phyloP scores from a whole-genome alignment of 768 basidiomycete genomes.

The Rickenella mellea region DNA sequence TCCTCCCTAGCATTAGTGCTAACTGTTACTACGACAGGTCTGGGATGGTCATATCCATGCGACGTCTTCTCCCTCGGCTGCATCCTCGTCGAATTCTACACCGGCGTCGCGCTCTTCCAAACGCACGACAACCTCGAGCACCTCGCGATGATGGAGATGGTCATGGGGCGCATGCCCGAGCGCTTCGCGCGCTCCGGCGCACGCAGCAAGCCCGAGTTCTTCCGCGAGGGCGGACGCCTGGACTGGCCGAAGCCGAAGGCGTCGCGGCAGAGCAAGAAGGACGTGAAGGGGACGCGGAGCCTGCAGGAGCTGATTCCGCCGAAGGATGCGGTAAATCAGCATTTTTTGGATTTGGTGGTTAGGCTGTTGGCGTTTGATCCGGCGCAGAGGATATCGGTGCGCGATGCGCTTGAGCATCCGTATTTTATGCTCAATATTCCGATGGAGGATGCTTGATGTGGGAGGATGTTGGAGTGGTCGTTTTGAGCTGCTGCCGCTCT shows the following conservation, averaged over 20 bases:
- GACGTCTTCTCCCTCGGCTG: slow-evolving; percentile 98
- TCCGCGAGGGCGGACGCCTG: slow-evolving; percentile 76
- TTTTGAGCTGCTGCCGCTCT: not conserved
- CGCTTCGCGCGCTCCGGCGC: slow-evolving; percentile 70
- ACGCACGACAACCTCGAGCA: slow-evolving; percentile 99
- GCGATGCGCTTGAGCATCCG: slow-evolving; percentile 79
- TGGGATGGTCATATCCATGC: slow-evolving; percentile 98
- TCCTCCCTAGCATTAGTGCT: slow-evolving; percentile 9
- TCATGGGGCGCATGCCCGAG: slow-evolving; percentile 96
- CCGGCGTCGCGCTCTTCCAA: slow-evolving; percentile 96
- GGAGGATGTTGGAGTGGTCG: not conserved
- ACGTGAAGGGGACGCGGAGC: slow-evolving; percentile 76
- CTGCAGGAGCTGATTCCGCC: slow-evolving; percentile 84
- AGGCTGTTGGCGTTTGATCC: slow-evolving; percentile 88
- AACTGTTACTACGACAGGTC: slow-evolving; percentile 59
- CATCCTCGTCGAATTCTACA: slow-evolving; percentile 97
- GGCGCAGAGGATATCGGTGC: slow-evolving; percentile 75
- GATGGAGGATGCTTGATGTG: not conserved
- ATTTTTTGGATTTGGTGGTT: slow-evolving; percentile 83
- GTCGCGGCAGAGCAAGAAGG: slow-evolving; percentile 85
- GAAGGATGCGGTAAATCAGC: slow-evolving; percentile 59
- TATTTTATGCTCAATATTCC: slow-evolving; percentile 70
- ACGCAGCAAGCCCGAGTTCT: slow-evolving; percentile 84
- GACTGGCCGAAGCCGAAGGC: slow-evolving; percentile 91
- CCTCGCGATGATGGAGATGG: slow-evolving; percentile 99